A percentile compares a stretch with the other conserved stretches of the same genome.
These are phyloP conservation scores for Pezicula carpinea DNA, from an alignment of 2,329 filamentous ascomycete genomes.

Conservation along the genomic window DNA sequence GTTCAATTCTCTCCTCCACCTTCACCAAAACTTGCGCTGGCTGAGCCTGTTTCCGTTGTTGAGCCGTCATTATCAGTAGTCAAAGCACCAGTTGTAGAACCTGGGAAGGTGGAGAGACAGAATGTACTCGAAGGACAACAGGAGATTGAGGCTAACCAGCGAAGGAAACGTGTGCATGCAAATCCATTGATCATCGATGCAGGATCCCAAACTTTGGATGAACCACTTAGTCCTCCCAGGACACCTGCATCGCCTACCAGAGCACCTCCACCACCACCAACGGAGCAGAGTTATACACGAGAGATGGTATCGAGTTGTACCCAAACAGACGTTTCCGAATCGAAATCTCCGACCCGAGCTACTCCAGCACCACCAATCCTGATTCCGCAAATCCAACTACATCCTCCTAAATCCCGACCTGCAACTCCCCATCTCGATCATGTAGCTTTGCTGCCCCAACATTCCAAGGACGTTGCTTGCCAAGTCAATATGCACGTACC, in stretches of 20 bases:
- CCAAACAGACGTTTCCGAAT: conserved; percentile 47
- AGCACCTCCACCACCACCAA: conserved; percentile 36
- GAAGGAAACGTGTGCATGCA: conserved; percentile 62
- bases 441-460: conserved; percentile 66
- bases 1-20: conserved; percentile 80
- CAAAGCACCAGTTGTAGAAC: conserved; percentile 5
- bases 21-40: conserved; percentile 53
- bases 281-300: conserved; percentile 26
- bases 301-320: conserved; percentile 54
- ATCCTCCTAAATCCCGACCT: conserved; percentile 82
- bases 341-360: conserved; percentile 18
- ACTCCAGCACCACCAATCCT: conserved; percentile 38
- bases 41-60: conserved; percentile 35
- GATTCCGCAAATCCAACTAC: conserved; percentile 86
- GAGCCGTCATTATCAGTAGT: conserved; percentile 36
- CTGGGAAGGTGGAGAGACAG: conserved; percentile 21
- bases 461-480: conserved; percentile 76
- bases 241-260: conserved; percentile 53
- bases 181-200: conserved; percentile 47
- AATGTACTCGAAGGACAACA: conserved; percentile 31
- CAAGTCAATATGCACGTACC: conserved; percentile 61
- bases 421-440: conserved; percentile 61
- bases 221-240: conserved; percentile 59
- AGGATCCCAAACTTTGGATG: conserved; percentile 57
- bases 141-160: conserved; percentile 70